phyloP scores from a whole-genome alignment of 495 filamentous ascomycete species.

The Neurospora sp. region DNA sequence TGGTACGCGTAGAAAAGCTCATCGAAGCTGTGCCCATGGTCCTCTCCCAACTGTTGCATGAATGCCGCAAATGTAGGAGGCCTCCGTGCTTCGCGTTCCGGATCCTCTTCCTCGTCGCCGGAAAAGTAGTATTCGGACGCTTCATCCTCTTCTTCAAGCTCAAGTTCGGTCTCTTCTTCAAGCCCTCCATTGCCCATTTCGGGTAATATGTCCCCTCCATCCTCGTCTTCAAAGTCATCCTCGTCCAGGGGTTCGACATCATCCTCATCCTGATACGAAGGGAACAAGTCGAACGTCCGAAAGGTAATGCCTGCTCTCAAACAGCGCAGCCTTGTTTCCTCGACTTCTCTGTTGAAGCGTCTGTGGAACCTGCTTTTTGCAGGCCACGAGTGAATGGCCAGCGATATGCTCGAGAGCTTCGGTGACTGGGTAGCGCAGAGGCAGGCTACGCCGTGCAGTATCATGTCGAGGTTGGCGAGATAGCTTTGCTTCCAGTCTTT shows the following conservation, averaged over 20 bases:
- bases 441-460: constrained; percentile 21
- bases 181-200: background rate
- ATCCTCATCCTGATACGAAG: constrained; percentile 23
- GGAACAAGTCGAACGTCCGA: constrained; percentile 21
- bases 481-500: constrained; percentile 27
- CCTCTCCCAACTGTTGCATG: constrained; percentile 19
- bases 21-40: constrained; percentile 22
- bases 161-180: constrained; percentile 12
- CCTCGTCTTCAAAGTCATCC: constrained; percentile 10
- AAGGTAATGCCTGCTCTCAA: constrained; percentile 19
- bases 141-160: constrained; percentile 27
- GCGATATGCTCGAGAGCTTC: constrained; percentile 14
- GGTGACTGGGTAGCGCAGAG: constrained; percentile 14
- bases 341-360: constrained; percentile 22
- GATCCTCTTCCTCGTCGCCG: constrained; percentile 23
- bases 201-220: constrained; percentile 2
- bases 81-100: constrained; percentile 21
- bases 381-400: constrained; percentile 28
- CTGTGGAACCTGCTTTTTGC: constrained; percentile 20
- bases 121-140: constrained; percentile 27
- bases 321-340: constrained; percentile 13
- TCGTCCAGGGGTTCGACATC: constrained; percentile 12
- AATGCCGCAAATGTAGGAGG: constrained; percentile 23
- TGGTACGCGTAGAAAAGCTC: constrained; percentile 26
- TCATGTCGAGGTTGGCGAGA: constrained; percentile 22